Evolutionary conservation across 768 basidiomycete genomes (phyloP), one percentile per base, ranked within the genome.

Genomic region (Tricholoma furcatifolium): DNA sequence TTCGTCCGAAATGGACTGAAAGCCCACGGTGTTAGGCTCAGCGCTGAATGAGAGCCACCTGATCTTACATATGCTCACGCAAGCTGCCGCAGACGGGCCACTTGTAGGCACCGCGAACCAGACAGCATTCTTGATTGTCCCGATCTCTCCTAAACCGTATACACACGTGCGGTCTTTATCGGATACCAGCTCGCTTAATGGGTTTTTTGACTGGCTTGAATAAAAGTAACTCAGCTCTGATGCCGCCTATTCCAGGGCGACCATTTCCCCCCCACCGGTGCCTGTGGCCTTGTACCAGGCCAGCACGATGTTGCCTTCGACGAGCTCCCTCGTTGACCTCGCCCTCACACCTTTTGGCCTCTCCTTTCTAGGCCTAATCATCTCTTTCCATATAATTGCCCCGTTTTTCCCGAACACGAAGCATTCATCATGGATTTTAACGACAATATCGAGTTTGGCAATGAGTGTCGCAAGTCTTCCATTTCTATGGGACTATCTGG

Each of bases 321-420:
- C 40, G 20, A 4, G 14, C n/a, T 45, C 35, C 2, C 10, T 51
- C 15, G 11, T 30, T 23, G 40, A 34, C 36, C 20, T 34, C 34
- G 5, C 45, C 23, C 49, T 50, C 15, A 47, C 46, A 14, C 39
- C 58, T 15, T 54, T 60, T 24, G 27, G 50, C 38, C 53, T 60
- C 21, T 65, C 60, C 20, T 59, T 63, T 21, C 1, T 63, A 15
- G 56, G 49, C 32, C 50, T 69, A 11, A 42, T 52, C 21, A 32
- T 53, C 15, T 52, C 62, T 0, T 79, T 74, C 64, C 52, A 65
- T 44, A 5, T 68, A 21, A 57, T 71, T 24, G 62, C 70, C 3
- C 56, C 65, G 0, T 43, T 34, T 30, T 51, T 51, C 50, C 20
- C 41, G 17, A 18, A n/a, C 15, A 11, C 40, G 41, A 51, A 51